A percentile compares a stretch with the other conserved stretches of the same genome.
These are phyloP conservation scores for Pseudogymnoascus sp. DNA, from an alignment of 2,329 filamentous ascomycete genomes.

Conservation along the genomic window DNA sequence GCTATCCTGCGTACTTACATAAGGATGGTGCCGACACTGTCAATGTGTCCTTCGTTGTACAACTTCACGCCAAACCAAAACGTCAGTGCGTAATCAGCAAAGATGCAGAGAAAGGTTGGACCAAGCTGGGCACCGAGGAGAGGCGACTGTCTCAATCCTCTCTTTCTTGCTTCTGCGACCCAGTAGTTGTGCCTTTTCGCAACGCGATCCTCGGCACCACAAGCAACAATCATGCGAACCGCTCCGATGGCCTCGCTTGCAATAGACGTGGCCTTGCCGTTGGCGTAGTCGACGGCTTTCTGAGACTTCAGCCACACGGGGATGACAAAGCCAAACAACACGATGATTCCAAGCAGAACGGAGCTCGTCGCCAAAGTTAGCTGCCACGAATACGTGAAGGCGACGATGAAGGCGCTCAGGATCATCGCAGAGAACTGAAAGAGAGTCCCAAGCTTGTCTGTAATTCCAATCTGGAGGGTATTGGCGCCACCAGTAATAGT, in stretches of 20 bases:
- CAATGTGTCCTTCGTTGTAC: slow-evolving; percentile 39
- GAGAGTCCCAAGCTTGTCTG: slow-evolving; percentile 54
- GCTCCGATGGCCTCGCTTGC: slow-evolving; percentile 55
- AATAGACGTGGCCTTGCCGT: slow-evolving; percentile 50
- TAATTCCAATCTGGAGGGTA: slow-evolving; percentile 57
- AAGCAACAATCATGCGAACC: slow-evolving; percentile 56
- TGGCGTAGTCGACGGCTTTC: slow-evolving; percentile 39
- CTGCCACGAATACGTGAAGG: slow-evolving; percentile 51
- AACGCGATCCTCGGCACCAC: slow-evolving; percentile 51
- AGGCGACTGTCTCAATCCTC: slow-evolving; percentile 44
- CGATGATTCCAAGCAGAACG: slow-evolving; percentile 47
- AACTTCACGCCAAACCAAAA: slow-evolving; percentile 58
- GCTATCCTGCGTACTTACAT: slow-evolving; percentile 35
- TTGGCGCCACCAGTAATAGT: slow-evolving; percentile 52
- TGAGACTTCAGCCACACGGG: slow-evolving; percentile 51
- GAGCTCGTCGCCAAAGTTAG: slow-evolving; percentile 53
- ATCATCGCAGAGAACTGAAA: slow-evolving; percentile 49
- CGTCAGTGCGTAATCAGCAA: slow-evolving; percentile 46
- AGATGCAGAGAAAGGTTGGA: slow-evolving; percentile 34
- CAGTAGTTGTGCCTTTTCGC: slow-evolving; percentile 46
- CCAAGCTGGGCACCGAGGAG: slow-evolving; percentile 47
- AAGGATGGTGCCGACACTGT: slow-evolving; percentile 46
- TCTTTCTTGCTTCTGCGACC: slow-evolving; percentile 46
- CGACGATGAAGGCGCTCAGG: slow-evolving; percentile 45
- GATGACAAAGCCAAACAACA: slow-evolving; percentile 42